Percentiles rank a stretch among this genome's conserved stretches.
phyloP scores from a whole-genome alignment of 2,329 filamentous ascomycete species.

The Tothia fuscella region DNA sequence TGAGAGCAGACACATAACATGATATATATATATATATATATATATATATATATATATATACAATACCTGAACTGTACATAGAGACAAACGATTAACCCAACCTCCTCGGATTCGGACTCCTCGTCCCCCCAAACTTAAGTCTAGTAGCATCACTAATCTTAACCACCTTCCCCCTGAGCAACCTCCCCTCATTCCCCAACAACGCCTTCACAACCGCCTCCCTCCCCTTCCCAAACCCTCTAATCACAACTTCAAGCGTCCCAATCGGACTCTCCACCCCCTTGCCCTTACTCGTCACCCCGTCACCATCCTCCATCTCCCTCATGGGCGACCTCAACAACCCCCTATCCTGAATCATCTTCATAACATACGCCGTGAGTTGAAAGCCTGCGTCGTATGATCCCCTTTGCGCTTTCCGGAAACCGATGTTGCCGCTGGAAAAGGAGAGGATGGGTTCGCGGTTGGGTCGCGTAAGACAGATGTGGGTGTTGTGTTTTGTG shows the following conservation, averaged over 20 bases:
- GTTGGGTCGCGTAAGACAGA: conserved; percentile 78
- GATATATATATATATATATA: too few relatives aligned
- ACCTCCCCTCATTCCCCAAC: conserved; percentile 70
- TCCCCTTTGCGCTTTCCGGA: conserved; percentile 67
- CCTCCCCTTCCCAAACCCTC: conserved; percentile 76
- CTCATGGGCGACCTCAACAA: conserved; percentile 41
- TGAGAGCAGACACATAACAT: too few relatives aligned
- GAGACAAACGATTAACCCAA: conserved; percentile 40
- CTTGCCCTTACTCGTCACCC: not conserved
- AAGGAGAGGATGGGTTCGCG: conserved; percentile 67
- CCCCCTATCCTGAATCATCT: conserved; percentile 71
- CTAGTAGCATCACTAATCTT: conserved; percentile 77
- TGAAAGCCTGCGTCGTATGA: conserved; percentile 90
- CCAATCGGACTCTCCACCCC: conserved; percentile 38
- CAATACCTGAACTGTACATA: too few relatives aligned
- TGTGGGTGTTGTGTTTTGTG: conserved; percentile 89
- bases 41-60: too few relatives aligned
- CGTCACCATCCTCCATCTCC: conserved; percentile 1
- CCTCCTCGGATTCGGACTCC: conserved; percentile 73
- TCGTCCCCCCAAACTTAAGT: conserved; percentile 90
- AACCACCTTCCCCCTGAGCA: conserved; percentile 61
- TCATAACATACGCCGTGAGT: conserved; percentile 69
- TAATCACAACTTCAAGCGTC: conserved; percentile 65
- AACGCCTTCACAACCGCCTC: conserved; percentile 86
- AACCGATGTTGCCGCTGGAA: conserved; percentile 81